phyloP scores from a whole-genome alignment of 106 monocot species.

The Ottelia alismoides region DNA sequence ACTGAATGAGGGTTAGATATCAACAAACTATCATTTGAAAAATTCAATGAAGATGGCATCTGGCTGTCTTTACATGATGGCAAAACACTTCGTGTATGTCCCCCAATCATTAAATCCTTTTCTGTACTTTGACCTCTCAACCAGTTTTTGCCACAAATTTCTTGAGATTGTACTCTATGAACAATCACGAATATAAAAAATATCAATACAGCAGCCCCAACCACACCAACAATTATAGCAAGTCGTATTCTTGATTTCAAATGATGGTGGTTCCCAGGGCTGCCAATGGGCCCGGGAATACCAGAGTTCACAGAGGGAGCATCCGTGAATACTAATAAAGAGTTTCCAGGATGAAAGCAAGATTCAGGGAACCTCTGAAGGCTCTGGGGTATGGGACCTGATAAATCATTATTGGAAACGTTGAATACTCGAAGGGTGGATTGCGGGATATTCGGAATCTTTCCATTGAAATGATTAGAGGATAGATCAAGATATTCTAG shows the following conservation, averaged over 20 bases:
- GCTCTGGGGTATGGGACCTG: conserved; percentile 54
- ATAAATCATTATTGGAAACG: conserved; percentile 70
- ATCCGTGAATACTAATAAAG: conserved; percentile 6
- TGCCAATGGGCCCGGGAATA: background rate
- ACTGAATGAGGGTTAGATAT: conserved; percentile 42
- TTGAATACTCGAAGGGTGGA: conserved; percentile 43
- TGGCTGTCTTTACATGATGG: conserved; percentile 34
- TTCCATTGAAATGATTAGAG: conserved; percentile 55
- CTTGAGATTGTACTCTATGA: conserved; percentile 51
- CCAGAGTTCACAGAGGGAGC: background rate
- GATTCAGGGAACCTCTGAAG: conserved; percentile 42
- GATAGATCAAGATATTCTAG: conserved; percentile 77
- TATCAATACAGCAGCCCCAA: conserved; percentile 54
- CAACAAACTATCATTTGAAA: conserved; percentile 73
- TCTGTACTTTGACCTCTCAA: conserved; percentile 30
- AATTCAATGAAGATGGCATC: conserved; percentile 43
- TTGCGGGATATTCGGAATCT: conserved; percentile 55
- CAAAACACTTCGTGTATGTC: conserved; percentile 30
- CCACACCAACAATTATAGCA: conserved; percentile 61
- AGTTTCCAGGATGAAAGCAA: conserved; percentile 82
- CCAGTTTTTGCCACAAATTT: conserved; percentile 48
- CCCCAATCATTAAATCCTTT: conserved; percentile 48
- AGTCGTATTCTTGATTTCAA: conserved; percentile 31
- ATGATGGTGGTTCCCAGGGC: conserved; percentile 8
- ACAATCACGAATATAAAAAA: conserved; percentile 55